Base-by-base conservation (phyloP, 75 land plant genomes). In the Picea sitchensis region DNA sequence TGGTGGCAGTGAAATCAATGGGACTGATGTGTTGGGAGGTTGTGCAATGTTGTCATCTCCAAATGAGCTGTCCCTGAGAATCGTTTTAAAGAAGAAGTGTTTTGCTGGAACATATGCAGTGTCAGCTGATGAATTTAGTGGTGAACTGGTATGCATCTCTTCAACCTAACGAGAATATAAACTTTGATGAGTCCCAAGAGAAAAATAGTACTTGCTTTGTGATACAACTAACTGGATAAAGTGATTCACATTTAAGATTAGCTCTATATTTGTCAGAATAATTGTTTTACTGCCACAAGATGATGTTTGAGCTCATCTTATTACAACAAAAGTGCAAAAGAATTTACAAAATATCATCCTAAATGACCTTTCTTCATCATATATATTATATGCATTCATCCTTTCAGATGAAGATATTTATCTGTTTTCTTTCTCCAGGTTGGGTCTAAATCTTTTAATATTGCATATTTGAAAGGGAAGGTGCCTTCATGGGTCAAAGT, bases 381-480 rank as follows among this genome's bases (percentile, higher is more conserved):
- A 67, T 67, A 38, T 2, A 34, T 32, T 36, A 67, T 67, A 17
- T 17, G n/a, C n/a, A 67, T 67, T 34, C 12, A 67, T 67, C 18
- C 71, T 67, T 1, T 67, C 36, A 67, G 34, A 15, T 34, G 14
- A 5, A 36, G 36, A 34, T 67, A 17, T 65, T 65, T 65, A 67
- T 67, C 71, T 71, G 4, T 32, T 51, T 76, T 61, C n/a, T 44
- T 26, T 44, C 57, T 44, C 23, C 81, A 88, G 90, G 90, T 88
- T 59, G 90, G 90, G 6, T 88, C 90, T 32, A 88, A 88, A 73
- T 88, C 90, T 32, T 84, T 83, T 13, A 88, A 88, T 36, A 82
- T 85, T 73, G 85, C 88, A 32, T 73, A 88, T 51, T 59, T 88
- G 76, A 80, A 82, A 74, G 81, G 82, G 20, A 86, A 86, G 72